Evolutionary conservation across 768 basidiomycete species (phyloP), one percentile per base, ranked within the genome.

Genomic region (Phylloporus sp.): DNA sequence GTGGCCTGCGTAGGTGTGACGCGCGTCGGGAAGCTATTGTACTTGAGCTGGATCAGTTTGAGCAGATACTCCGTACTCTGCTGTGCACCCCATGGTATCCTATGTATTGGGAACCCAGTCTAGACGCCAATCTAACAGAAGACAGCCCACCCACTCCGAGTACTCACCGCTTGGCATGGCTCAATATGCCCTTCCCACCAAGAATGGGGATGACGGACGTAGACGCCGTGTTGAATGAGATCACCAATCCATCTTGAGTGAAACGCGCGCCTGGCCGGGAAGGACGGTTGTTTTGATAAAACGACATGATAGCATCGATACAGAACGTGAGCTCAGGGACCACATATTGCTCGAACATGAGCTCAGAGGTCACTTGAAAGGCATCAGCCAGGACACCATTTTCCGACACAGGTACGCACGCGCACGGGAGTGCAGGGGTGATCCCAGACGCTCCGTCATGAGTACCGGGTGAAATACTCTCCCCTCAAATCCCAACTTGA

Each of bases 11-110:
- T 60, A 14, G 78, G 61, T 0, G 87, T 87, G 10, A 97, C 80
- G 34, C 90, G 82, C 1, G 86, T 87, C 6, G 91, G 89, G 64
- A 98, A 98, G 37, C 76, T 85, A 22, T 95, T 87, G 62, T 98
- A 96, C 66, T 98, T 99, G 28, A 98, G 78, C 61, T 97, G 94
- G 33, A 94, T 82, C 18, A 95, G 81, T 61, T 93, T 96, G 50
- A 94, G 80, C 41, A 97, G 76, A 59, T 96, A 88, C 45, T 99
- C 96, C 0, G 90, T 81, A 1, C 91, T 81, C 58, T 97, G 94
- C 3, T 82, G 79, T 21, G 86, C 81, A 22, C 96, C 96, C 90
- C 92, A 98, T 5, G 91, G 88, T 66, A 99, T 89, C 53, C 94
- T 96, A 35, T 7, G n/a, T n/a, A 14, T n/a, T 45, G 29, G 21